Evolutionary conservation across 2,329 filamentous ascomycete species (phyloP).

Genomic region (Setomelanomma holmii): DNA sequence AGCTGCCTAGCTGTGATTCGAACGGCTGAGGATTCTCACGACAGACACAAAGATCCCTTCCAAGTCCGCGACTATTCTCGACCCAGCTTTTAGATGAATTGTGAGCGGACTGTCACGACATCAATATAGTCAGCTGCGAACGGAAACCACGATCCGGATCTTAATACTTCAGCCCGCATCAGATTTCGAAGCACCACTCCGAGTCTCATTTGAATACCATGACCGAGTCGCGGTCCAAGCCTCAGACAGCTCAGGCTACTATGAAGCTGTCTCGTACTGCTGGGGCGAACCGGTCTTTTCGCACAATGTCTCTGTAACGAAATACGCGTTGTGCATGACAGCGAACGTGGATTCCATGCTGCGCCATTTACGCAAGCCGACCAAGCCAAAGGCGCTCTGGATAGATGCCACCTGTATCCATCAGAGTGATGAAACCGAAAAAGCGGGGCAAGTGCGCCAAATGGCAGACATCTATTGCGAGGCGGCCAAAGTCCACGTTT

Average conservation of each 20-base stretch:
- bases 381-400: conserved; percentile 1
- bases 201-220: background rate
- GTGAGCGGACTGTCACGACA: too few species aligned
- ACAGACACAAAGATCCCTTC: too few species aligned
- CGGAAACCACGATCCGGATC: background rate
- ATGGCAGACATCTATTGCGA: conserved; percentile 7
- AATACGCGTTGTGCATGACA: background rate
- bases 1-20: too few species aligned
- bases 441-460: conserved; percentile 3
- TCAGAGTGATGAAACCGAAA: conserved; percentile 1
- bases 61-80: too few species aligned
- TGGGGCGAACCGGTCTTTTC: conserved; percentile 1
- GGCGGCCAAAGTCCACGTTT: background rate
- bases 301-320: background rate
- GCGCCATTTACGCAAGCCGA: background rate
- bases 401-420: conserved; percentile 13
- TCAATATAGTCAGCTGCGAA: background rate
- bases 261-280: conserved; percentile 7
- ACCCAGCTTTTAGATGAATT: too few species aligned
- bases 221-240: background rate
- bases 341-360: conserved; percentile 1
- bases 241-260: background rate
- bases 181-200: background rate
- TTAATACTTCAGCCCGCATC: background rate
- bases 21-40: too few species aligned